Conservation (phyloP, 345 rosid genomes). For the Eucalyptus virginea region DNA sequence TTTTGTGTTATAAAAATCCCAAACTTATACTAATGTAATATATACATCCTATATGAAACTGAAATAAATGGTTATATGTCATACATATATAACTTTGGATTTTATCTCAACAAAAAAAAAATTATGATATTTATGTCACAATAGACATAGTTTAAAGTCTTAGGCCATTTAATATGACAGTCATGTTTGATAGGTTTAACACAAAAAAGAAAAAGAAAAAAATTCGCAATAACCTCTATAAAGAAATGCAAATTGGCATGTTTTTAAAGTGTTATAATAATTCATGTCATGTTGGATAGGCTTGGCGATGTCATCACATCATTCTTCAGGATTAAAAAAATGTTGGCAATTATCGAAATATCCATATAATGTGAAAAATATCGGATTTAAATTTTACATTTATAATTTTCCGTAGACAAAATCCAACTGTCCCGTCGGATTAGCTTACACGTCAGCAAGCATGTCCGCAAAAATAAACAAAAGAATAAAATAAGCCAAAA, state of each 20-base stretch:
- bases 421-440: neutral
- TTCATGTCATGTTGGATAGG: neutral
- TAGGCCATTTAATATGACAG: neutral
- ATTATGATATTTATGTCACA: too few relatives aligned
- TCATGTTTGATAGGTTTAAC: neutral
- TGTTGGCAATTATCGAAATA: neutral
- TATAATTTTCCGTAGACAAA: neutral
- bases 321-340: neutral
- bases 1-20: too few relatives aligned
- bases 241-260: neutral
- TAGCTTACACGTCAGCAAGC: conserved; percentile 4
- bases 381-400: neutral
- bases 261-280: neutral
- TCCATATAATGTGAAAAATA: neutral
- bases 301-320: neutral
- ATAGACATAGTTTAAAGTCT: neutral
- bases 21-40: too few relatives aligned
- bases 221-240: too few relatives aligned
- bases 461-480: neutral
- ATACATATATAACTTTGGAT: too few relatives aligned
- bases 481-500: neutral
- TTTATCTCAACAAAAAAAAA: too few relatives aligned
- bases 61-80: too few relatives aligned
- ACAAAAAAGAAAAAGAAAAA: neutral
- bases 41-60: neutral